Conservation (phyloP, 1,284 basidiomycete species). For the Melampsora medusae region DNA sequence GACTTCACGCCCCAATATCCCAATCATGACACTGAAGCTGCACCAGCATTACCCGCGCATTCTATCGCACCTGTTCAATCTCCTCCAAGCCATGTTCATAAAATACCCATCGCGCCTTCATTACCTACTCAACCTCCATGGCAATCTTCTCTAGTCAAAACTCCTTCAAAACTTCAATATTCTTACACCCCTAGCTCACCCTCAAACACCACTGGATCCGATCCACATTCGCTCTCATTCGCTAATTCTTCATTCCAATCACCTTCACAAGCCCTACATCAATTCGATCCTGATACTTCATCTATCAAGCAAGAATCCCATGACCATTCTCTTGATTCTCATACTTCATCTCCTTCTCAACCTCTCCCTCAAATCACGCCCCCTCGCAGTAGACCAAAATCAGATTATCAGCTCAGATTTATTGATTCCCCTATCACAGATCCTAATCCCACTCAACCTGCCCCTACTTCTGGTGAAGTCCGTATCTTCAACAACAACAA, state of each 20-base stretch:
- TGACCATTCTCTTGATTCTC: neutral
- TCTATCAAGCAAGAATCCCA: neutral
- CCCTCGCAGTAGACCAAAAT: neutral
- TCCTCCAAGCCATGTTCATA: neutral
- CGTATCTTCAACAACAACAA: constrained; percentile 10
- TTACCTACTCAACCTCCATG: neutral
- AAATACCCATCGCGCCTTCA: neutral
- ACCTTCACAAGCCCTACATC: neutral
- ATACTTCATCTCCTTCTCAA: neutral
- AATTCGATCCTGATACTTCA: neutral
- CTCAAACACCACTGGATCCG: constrained; percentile 24
- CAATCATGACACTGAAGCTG: neutral
- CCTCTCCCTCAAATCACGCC: neutral
- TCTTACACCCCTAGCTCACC: constrained; percentile 20
- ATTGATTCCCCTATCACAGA: constrained; percentile 14
- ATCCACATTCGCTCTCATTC: neutral
- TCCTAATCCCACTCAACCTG: too few species aligned
- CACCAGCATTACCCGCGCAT: neutral
- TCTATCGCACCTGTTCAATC: constrained; percentile 2
- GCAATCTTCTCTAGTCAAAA: constrained; percentile 21
- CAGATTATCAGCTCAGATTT: constrained; percentile 17
- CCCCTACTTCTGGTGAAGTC: constrained; percentile 13
- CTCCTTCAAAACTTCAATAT: constrained; percentile 32
- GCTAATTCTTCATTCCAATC: neutral
- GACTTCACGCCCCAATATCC: neutral